These are phyloP conservation scores for Dianthus caryophyllus DNA, from an alignment of 148 eudicot genomes.

Conservation along the genomic window DNA sequence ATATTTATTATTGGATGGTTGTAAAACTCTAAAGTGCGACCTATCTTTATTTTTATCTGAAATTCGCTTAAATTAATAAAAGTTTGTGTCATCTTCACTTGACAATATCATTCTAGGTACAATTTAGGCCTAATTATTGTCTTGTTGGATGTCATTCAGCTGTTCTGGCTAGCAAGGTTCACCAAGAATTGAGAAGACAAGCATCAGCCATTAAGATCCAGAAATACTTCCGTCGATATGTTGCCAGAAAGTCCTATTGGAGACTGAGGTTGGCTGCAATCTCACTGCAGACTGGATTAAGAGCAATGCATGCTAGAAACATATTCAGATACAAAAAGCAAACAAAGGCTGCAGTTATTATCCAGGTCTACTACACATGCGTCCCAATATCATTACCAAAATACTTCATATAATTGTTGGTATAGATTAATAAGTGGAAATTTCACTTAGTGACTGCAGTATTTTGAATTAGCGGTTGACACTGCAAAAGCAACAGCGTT, in stretches of 20 bases:
- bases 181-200: conserved; percentile 65
- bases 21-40: too few relatives aligned
- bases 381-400: conserved; percentile 1
- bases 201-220: conserved; percentile 88
- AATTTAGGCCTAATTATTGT: too few relatives aligned
- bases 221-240: conserved; percentile 61
- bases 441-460: neutral
- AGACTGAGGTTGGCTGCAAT: conserved; percentile 51
- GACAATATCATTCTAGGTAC: conserved; percentile 6
- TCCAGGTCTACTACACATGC: conserved; percentile 69
- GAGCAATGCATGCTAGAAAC: conserved; percentile 86
- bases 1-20: neutral
- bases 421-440: neutral
- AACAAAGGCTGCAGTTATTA: conserved; percentile 72
- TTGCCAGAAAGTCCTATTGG: conserved; percentile 51
- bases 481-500: neutral
- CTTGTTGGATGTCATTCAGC: conserved; percentile 33
- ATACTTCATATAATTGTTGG: conserved; percentile 9
- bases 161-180: conserved; percentile 70
- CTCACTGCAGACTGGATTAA: conserved; percentile 73
- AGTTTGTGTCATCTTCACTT: conserved; percentile 1
- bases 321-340: conserved; percentile 79
- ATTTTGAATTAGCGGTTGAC: neutral
- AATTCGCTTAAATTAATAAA: neutral
- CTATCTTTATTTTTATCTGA: neutral